These are phyloP conservation scores for Pseudognaphalium luteoalbum DNA, from an alignment of 129 eudicot genomes.

Conservation along the genomic window DNA sequence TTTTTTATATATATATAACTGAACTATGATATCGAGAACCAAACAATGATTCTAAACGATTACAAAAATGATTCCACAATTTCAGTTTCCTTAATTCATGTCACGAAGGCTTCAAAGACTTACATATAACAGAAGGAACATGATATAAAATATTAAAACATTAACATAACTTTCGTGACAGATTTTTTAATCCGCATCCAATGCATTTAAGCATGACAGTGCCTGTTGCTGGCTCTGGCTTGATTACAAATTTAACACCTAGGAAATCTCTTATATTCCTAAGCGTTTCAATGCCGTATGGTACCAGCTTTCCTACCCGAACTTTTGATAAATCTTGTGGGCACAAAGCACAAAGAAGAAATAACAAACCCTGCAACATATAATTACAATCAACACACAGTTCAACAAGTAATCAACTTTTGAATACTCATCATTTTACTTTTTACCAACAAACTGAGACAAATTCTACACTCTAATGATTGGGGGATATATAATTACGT, in stretches of 20 bases:
- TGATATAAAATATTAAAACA: background rate
- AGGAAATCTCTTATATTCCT: constrained; percentile 75
- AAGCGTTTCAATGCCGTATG: constrained; percentile 78
- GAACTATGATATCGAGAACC: background rate
- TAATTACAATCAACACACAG: background rate
- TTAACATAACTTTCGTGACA: constrained; percentile 65
- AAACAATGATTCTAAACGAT: background rate
- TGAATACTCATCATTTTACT: background rate
- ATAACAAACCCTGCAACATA: constrained; percentile 79
- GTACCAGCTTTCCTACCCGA: constrained; percentile 91
- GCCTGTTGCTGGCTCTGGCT: constrained; percentile 83
- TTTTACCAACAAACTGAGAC: background rate
- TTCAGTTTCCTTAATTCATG: background rate
- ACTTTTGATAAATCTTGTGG: constrained; percentile 91
- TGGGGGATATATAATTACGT: no score
- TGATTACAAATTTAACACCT: constrained; percentile 76
- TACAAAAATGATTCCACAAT: constrained; percentile 15
- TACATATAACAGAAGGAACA: background rate
- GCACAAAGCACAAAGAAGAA: constrained; percentile 91
- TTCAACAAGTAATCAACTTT: background rate
- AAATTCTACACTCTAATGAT: background rate
- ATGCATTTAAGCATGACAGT: constrained; percentile 85
- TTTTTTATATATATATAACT: no score
- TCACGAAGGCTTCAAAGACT: background rate
- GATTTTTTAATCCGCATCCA: constrained; percentile 78